Conservation (phyloP, 495 filamentous ascomycete species). For the Aspergillus egyptiacus region DNA sequence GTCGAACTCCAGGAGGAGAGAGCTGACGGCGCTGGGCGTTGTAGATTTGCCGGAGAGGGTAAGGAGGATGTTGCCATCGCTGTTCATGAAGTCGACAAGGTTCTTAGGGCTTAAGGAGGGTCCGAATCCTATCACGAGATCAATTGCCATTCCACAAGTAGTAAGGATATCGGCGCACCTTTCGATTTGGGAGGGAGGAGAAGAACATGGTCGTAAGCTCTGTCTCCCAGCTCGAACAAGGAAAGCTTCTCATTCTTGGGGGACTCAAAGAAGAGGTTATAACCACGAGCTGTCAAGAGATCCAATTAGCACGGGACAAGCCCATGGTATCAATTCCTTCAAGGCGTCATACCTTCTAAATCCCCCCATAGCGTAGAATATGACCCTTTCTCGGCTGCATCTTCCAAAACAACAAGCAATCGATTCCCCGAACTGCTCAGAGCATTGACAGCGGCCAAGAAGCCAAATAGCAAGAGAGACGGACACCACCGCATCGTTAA, state of each 20-base stretch:
- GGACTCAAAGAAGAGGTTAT: slow-evolving; percentile 69
- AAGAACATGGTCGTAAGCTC: slow-evolving; percentile 82
- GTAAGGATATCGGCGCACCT: slow-evolving; percentile 44
- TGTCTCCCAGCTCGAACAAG: slow-evolving; percentile 82
- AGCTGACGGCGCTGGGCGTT: slow-evolving; percentile 71
- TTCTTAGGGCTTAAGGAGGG: slow-evolving; percentile 79
- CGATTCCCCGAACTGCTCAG: slow-evolving; percentile 75
- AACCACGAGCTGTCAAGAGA: slow-evolving; percentile 64
- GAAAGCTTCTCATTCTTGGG: slow-evolving; percentile 78
- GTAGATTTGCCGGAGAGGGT: slow-evolving; percentile 70
- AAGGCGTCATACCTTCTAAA: slow-evolving; percentile 59
- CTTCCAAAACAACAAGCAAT: slow-evolving; percentile 82
- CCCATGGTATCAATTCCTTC: background rate
- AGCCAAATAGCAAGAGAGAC: slow-evolving; percentile 59
- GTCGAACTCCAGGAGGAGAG: slow-evolving; percentile 85
- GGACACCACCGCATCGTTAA: slow-evolving; percentile 69
- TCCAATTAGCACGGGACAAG: slow-evolving; percentile 12
- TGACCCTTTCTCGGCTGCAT: slow-evolving; percentile 64
- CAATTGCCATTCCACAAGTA: slow-evolving; percentile 19
- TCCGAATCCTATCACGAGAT: slow-evolving; percentile 60
- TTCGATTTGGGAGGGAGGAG: slow-evolving; percentile 85
- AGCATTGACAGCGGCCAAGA: slow-evolving; percentile 62
- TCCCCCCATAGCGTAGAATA: slow-evolving; percentile 82
- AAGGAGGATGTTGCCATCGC: slow-evolving; percentile 85
- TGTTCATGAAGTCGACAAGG: slow-evolving; percentile 86